Percentiles rank a stretch among this genome's conserved stretches.
phyloP scores from a whole-genome alignment of 2,329 filamentous ascomycete species.

The Colletotrichum horii region DNA sequence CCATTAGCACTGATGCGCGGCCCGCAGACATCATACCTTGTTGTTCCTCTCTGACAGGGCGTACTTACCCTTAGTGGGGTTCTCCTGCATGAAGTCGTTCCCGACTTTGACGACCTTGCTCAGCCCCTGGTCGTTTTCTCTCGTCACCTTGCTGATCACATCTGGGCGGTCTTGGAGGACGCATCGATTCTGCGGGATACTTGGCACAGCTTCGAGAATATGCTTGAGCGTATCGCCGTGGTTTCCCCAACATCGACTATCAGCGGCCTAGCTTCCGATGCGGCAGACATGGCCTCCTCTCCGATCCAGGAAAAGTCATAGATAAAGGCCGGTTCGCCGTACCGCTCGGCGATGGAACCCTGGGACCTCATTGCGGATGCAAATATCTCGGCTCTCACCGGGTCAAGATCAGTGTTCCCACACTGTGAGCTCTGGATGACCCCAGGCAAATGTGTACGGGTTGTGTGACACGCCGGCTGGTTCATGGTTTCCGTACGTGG shows the following conservation, averaged over 20 bases:
- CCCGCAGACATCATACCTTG: background rate
- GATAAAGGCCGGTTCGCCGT: background rate
- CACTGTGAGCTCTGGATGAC: background rate
- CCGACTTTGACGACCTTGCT: constrained; percentile 23
- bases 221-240: constrained; percentile 27
- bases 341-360: background rate
- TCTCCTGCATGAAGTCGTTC: constrained; percentile 31
- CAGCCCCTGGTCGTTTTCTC: constrained; percentile 16
- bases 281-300: background rate
- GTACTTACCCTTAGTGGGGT: background rate
- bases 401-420: background rate
- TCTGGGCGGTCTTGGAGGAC: constrained; percentile 32
- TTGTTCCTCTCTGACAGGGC: background rate
- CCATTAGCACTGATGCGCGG: background rate
- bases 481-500: background rate
- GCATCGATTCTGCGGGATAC: constrained; percentile 29
- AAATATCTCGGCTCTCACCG: background rate
- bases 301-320: constrained; percentile 36
- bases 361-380: background rate
- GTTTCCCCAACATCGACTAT: constrained; percentile 38
- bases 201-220: constrained; percentile 26
- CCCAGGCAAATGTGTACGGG: constrained; percentile 1
- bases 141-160: constrained; percentile 29
- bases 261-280: constrained; percentile 14
- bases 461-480: background rate